These are phyloP conservation scores for Avena atlantica DNA, from an alignment of 176 grass and related monocot genomes.

Conservation along the genomic window DNA sequence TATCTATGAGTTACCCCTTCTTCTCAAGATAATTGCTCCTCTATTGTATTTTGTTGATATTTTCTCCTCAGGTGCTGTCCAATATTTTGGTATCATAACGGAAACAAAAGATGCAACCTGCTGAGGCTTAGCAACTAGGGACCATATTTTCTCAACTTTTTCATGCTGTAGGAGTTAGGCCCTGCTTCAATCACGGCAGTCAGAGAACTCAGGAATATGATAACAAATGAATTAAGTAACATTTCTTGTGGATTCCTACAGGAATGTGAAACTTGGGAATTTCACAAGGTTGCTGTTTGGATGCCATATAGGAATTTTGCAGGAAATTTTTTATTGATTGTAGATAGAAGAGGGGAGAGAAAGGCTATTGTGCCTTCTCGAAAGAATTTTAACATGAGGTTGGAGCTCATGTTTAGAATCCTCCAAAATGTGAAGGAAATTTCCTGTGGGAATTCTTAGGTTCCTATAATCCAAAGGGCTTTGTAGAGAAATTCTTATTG, in stretches of 20 bases:
- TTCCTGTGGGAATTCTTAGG: neutral
- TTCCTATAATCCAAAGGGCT: neutral
- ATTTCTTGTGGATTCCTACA: neutral
- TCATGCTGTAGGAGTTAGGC: neutral
- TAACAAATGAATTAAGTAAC: neutral
- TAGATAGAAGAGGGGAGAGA: neutral
- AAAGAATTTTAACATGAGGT: neutral
- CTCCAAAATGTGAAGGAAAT: neutral
- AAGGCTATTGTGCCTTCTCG: neutral
- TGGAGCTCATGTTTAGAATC: neutral
- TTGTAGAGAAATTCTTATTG: neutral
- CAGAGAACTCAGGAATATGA: neutral
- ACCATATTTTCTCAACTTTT: neutral
- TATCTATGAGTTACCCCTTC: neutral
- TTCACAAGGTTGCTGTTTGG: neutral
- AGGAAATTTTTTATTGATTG: neutral
- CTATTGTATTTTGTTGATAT: neutral
- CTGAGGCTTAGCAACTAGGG: neutral
- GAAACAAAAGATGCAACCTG: neutral
- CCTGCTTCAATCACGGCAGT: neutral
- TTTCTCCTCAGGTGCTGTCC: neutral
- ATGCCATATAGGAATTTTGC: neutral
- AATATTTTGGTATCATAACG: neutral
- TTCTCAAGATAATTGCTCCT: slow-evolving; percentile 1
- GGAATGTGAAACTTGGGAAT: neutral